Base-by-base conservation (phyloP, 1,139 yeast species). In the Wickerhamomyces sp. region DNA sequence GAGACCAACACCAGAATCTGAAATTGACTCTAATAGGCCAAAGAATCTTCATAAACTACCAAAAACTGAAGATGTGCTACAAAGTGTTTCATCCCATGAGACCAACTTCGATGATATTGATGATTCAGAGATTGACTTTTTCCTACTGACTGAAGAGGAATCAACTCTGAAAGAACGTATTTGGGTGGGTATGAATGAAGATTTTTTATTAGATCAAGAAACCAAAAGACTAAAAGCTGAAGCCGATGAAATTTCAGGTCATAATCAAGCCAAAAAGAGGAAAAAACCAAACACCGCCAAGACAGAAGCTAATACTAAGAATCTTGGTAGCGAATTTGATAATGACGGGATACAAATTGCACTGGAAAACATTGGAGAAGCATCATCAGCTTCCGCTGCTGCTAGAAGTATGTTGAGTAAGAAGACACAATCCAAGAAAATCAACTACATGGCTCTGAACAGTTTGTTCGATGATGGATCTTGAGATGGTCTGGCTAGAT, bases 131-230 rank as follows among this genome's bases (percentile, higher is more conserved):
- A 69, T 87, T 10, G 79, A 78, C 5, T 66, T 68, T 0, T 72
- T 81, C 38, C 61, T 87, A 41, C 68, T 93, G 45, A 75, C 78
- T 5, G 81, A 77, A 42, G 85, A 80, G 40, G 96, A 93, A 54
- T 75, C 80, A 11, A 66, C 71, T 46, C 60, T 81, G 58, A 91
- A 88, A 64, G 90, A 87, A 53, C 72, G 83, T 49, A 78, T 89
- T 6, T 91, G 98, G 97, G 79, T 87, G 48, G 90, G 94, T 1
- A 72, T 88, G 45, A 89, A 93, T 64, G 87, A 86, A 49, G 98
- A 91, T 33, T 94, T 81, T 59, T 69, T 93, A 48, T 66, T 89
- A 27, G 94, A 84, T 43, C 96, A 89, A 65, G 98, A 93, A 58
- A 79, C 79, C 56, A 90, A 89, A 62, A 71, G 93, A 51, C 73